Percentiles rank a stretch among this genome's conserved stretches.
Conservation (phyloP, 2,329 filamentous ascomycete species). For the Orbilia oligospora region DNA sequence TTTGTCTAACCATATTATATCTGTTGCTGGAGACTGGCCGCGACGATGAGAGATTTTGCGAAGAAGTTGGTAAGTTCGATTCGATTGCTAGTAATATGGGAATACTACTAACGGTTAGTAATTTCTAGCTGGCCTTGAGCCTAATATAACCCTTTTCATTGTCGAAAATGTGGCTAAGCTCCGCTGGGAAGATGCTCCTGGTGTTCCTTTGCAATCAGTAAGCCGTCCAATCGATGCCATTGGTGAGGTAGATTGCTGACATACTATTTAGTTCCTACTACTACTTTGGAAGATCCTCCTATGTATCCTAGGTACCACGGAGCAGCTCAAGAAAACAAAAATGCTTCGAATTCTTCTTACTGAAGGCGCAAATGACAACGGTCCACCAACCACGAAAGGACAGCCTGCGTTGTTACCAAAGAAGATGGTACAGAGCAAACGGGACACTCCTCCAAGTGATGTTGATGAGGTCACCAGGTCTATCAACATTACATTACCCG, state of each 20-base stretch:
- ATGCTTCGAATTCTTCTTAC: conserved; percentile 77
- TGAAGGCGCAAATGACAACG: conserved; percentile 86
- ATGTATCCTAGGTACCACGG: conserved; percentile 45
- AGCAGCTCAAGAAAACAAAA: conserved; percentile 58
- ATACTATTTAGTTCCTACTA: conserved; percentile 75
- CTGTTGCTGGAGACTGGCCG: conserved; percentile 63
- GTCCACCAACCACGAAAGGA: conserved; percentile 66
- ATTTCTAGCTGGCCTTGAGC: conserved; percentile 41
- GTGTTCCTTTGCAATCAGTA: conserved; percentile 51
- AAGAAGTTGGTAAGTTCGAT: conserved; percentile 57
- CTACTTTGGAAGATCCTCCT: conserved; percentile 71
- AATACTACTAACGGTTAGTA: background rate
- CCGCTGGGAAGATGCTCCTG: conserved; percentile 64
- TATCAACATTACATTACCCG: conserved; percentile 74
- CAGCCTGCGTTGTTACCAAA: conserved; percentile 70
- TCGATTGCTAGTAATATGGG: background rate
- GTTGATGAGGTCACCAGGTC: conserved; percentile 73
- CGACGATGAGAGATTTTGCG: conserved; percentile 61
- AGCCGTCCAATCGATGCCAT: background rate
- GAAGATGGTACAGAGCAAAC: conserved; percentile 72
- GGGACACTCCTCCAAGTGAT: conserved; percentile 68
- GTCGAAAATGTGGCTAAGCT: conserved; percentile 69
- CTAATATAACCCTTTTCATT: conserved; percentile 67
- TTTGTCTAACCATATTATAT: conserved; percentile 63
- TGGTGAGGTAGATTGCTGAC: background rate